phyloP scores from a whole-genome alignment of 345 rosid genomes.

The Murraya paniculata region DNA sequence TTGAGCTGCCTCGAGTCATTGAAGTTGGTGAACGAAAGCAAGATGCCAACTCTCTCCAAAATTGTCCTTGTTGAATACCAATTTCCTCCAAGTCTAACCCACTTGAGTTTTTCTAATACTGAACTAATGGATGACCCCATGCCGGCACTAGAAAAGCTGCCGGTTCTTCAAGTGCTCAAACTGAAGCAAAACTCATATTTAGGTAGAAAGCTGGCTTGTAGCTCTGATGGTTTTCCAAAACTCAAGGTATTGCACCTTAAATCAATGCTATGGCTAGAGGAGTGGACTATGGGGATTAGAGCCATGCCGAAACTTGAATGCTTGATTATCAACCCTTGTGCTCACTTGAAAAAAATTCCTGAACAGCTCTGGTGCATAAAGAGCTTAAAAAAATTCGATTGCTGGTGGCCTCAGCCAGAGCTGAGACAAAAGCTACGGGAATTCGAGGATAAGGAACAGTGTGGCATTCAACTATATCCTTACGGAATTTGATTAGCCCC shows the following conservation, averaged over 20 bases:
- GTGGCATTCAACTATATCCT: too few relatives aligned
- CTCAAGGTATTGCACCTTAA: background rate
- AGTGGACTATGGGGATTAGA: background rate
- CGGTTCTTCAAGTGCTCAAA: background rate
- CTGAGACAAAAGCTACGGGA: background rate
- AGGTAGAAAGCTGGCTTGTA: background rate
- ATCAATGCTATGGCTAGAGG: slow-evolving; percentile 6
- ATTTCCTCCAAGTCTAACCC: background rate
- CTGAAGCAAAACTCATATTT: background rate
- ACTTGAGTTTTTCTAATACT: background rate
- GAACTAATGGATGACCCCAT: background rate
- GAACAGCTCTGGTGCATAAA: background rate
- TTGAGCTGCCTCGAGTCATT: background rate
- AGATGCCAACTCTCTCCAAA: background rate
- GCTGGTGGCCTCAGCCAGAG: background rate
- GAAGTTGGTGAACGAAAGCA: background rate
- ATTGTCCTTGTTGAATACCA: background rate
- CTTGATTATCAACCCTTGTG: background rate
- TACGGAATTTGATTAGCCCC: too few relatives aligned
- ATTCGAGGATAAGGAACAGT: background rate
- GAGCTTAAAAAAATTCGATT: background rate
- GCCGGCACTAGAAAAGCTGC: background rate
- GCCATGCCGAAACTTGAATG: background rate
- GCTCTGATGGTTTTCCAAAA: background rate
- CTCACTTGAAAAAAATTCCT: background rate